Evolutionary conservation across 2,329 filamentous ascomycete species (phyloP), one percentile per base, ranked within the genome.

Genomic region (Chaetomiaceae sp.): DNA sequence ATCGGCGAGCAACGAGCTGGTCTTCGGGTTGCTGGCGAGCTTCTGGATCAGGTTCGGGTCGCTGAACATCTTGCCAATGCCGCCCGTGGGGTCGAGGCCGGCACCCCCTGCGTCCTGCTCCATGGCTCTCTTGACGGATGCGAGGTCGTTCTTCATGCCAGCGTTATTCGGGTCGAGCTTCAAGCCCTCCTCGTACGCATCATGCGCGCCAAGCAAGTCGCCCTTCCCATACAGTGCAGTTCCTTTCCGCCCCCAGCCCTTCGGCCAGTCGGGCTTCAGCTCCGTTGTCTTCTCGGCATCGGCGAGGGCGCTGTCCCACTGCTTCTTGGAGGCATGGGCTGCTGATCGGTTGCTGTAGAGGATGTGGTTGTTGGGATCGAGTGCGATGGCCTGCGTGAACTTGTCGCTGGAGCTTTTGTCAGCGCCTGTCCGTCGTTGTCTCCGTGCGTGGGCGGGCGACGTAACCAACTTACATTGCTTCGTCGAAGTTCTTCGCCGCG

Each of bases 341-440:
- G 81, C 93, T 24, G 93, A 97, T 58, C 93, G 84, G 72, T 98
- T 98, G 63, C 90, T 97, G 78, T 91, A 98, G 48, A 98, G 85
- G 57, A 98, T 91, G 69, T 98, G 93, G 69, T 98, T 98, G 52
- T 75, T 72, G 40, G 90, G 84, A 54, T 96, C 87, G 61, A 95
- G 70, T 47, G 81, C 85, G 63, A 98, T 96, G 42, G 93, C 93
- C 69, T 95, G 79, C 48, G 89, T 86, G 70, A 98, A 98, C 65
- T 96, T 93, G 58, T 90, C 84, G 66, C 91, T 96, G 58, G 49
- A n/a, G 33, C 56, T 30, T 9, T 38, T 5, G 51, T 62, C 29
- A 61, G 55, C 35, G 37, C 18, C 47, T 9, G 15, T 29, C 26
- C 17, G n/a, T 4, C 6, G 3, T 20, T 22, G 8, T 32, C 3